Evolutionary conservation across 768 basidiomycete species (phyloP), one percentile per base, ranked within the genome.

Genomic region (Podaxis carcinomalis): DNA sequence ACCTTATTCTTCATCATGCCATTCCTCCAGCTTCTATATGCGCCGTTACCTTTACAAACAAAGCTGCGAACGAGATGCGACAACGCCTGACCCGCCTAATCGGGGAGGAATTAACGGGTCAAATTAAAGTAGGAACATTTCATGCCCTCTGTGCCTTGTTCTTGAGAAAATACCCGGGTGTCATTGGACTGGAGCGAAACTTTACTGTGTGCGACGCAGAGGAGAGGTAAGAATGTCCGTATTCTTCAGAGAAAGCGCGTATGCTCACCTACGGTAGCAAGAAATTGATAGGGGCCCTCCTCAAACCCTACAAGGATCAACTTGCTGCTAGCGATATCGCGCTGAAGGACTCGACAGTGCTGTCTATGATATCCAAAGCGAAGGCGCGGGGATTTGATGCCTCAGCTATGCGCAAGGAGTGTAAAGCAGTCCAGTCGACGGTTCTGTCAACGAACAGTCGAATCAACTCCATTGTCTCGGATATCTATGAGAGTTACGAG

Each of bases 41-140:
- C 67, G 87, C 88, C 2, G 89, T 95, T 10, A 96, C 82, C 5
- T 96, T 95, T 71, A 94, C 93, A 9, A 93, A 93, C 75, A 93
- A 93, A 72, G 92, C 93, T 14, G 92, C 93, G 1, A 88, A 84
- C 62, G 93, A 95, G 75, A 93, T 95, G 92, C 80, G 83, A 56
- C 79, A 83, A 54, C 80, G 93, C 3, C 75, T 96, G 32, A 73
- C 74, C 19, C 83, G 80, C 62, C 73, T 94, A 2, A 79, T 96
- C 37, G 93, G 92, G 3, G 80, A 83, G 40, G 71, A 80, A 27
- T 68, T 67, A 2, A 87, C 86, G 0, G 72, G 75, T 10, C 73
- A 78, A 40, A 76, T 95, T 23, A 79, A 78, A 64, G 76, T 84
- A 86, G 91, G 91, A 5, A 93, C 91, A 0, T 93, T 92, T 65